Conservation (phyloP, 2,329 filamentous ascomycete species). For the Juglanconis sp. region DNA sequence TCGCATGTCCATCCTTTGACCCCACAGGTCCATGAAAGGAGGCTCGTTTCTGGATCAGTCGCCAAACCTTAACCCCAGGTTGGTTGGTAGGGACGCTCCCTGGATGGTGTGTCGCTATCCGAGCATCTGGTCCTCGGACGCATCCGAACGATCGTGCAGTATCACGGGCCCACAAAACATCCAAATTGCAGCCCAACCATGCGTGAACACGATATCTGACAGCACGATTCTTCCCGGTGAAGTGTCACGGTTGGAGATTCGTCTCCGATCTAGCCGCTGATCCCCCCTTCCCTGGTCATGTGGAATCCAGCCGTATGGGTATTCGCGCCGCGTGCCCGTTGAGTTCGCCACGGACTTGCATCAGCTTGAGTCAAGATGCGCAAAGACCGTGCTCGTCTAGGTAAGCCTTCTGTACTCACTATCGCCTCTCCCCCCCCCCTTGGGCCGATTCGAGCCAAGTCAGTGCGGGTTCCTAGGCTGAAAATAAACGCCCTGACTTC, state of each 20-base stretch:
- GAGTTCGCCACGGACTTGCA: too few species aligned
- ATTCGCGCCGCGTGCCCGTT: too few species aligned
- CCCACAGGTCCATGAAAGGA: neutral
- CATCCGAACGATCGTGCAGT: neutral
- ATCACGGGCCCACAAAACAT: neutral
- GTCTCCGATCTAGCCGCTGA: neutral
- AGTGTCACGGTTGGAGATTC: neutral
- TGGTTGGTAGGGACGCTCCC: neutral
- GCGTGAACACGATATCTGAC: slow-evolving; percentile 8
- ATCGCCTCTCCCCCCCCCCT: too few species aligned
- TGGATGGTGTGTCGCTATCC: neutral
- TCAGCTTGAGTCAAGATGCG: too few species aligned
- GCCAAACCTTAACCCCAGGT: neutral
- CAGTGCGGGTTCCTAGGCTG: too few species aligned
- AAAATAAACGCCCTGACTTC: too few species aligned
- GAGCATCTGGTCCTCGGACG: neutral
- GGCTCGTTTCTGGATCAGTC: too few species aligned
- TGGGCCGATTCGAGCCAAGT: too few species aligned
- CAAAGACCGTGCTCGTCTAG: too few species aligned
- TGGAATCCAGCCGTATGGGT: too few species aligned
- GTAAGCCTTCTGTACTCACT: too few species aligned
- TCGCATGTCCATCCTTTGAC: neutral
- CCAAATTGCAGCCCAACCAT: slow-evolving; percentile 1
- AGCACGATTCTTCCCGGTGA: neutral
- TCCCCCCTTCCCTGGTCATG: neutral